A percentile compares a stretch with the other conserved stretches of the same genome.
Conservation (phyloP, 495 filamentous ascomycete species). For the Trypethelium eluteriae region DNA sequence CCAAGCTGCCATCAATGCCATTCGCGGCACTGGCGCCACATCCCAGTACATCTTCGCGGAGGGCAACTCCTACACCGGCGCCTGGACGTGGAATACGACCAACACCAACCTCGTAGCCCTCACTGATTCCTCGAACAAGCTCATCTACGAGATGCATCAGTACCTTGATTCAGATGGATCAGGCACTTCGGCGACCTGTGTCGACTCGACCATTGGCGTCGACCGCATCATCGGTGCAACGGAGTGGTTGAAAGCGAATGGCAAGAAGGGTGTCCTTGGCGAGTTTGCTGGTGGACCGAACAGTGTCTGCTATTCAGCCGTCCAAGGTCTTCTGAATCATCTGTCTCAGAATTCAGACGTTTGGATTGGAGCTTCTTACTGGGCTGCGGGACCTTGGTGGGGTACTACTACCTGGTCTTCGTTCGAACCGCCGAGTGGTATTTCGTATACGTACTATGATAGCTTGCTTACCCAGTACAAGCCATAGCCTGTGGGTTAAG, state of each 20-base stretch:
- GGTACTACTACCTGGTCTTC: slow-evolving; percentile 49
- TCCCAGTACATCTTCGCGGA: slow-evolving; percentile 66
- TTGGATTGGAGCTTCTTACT: slow-evolving; percentile 62
- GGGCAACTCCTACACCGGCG: slow-evolving; percentile 61
- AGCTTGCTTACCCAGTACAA: slow-evolving; percentile 1
- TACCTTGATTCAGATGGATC: slow-evolving; percentile 56
- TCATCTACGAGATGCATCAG: slow-evolving; percentile 54
- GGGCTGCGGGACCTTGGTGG: slow-evolving; percentile 59
- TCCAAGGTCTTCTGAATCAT: slow-evolving; percentile 56
- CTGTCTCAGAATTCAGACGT: slow-evolving; percentile 57
- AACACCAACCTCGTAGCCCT: slow-evolving; percentile 48
- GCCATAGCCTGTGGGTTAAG: background rate
- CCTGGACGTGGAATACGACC: slow-evolving; percentile 48
- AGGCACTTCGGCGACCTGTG: slow-evolving; percentile 53
- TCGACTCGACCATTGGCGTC: slow-evolving; percentile 53
- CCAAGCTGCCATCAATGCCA: slow-evolving; percentile 66
- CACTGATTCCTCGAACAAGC: slow-evolving; percentile 53
- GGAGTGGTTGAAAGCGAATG: slow-evolving; percentile 60
- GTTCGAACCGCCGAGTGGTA: slow-evolving; percentile 51
- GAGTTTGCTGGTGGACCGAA: slow-evolving; percentile 68
- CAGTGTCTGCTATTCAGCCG: slow-evolving; percentile 52
- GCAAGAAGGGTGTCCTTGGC: slow-evolving; percentile 60
- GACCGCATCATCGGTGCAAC: slow-evolving; percentile 60
- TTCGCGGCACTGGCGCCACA: slow-evolving; percentile 60
- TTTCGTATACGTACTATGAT: slow-evolving; percentile 10